Evolutionary conservation across 2,329 filamentous ascomycete genomes (phyloP).

Genomic region (Stachybotrys echinatus): DNA sequence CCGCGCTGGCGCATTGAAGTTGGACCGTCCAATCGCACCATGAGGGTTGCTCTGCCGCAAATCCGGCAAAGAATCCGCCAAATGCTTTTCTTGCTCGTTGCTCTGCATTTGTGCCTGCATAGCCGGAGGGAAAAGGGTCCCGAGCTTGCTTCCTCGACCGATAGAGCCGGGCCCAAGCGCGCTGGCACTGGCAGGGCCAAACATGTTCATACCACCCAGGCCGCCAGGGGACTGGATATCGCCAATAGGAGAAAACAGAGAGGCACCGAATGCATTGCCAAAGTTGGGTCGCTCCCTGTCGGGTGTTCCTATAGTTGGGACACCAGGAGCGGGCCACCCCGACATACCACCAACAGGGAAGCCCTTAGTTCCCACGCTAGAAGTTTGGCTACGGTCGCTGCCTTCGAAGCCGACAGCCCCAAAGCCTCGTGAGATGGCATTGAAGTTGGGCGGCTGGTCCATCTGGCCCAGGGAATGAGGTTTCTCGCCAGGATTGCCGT

Average conservation of each 20-base stretch:
- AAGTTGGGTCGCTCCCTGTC: slow-evolving; percentile 58
- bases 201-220: slow-evolving; percentile 63
- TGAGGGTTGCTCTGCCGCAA: slow-evolving; percentile 57
- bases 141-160: slow-evolving; percentile 74
- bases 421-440: slow-evolving; percentile 47
- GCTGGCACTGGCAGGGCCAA: slow-evolving; percentile 56
- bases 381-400: slow-evolving; percentile 89
- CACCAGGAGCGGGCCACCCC: slow-evolving; percentile 55
- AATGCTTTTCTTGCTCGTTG: slow-evolving; percentile 59
- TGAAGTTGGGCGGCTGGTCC: slow-evolving; percentile 45
- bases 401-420: slow-evolving; percentile 53
- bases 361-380: slow-evolving; percentile 74
- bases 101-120: slow-evolving; percentile 89
- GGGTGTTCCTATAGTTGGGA: slow-evolving; percentile 58
- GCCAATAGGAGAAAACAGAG: slow-evolving; percentile 70
- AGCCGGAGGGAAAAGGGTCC: slow-evolving; percentile 77
- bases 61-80: slow-evolving; percentile 54
- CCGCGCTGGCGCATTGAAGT: slow-evolving; percentile 47
- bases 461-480: slow-evolving; percentile 34
- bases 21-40: slow-evolving; percentile 60
- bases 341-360: slow-evolving; percentile 62
- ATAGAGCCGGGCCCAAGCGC: slow-evolving; percentile 58
- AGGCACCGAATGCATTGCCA: slow-evolving; percentile 65
- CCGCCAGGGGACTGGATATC: slow-evolving; percentile 74
- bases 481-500: slow-evolving; percentile 38